Base-by-base conservation (phyloP, 1,284 basidiomycete species). In the Clitocybe nebularis region DNA sequence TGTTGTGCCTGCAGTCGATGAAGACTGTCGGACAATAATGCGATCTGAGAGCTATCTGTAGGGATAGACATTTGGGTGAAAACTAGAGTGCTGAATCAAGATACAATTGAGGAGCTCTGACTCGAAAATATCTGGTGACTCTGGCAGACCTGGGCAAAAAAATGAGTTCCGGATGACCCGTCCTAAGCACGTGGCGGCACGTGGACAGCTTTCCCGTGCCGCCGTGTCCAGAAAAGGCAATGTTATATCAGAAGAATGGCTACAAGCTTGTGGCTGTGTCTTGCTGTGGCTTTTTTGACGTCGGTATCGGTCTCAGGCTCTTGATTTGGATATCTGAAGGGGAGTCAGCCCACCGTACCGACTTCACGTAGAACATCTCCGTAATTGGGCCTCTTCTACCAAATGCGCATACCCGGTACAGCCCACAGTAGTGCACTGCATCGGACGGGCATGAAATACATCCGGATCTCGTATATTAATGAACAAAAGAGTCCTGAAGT, bases 381-480 rank as follows among this genome's bases (percentile, higher is more conserved):
- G 50, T 58, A 56, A 50, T 52, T 61, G 66, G 66, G 62, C 66
- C 64, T 56, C 48, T 61, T 58, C 55, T 61, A 49, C 66, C 66
- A 65, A 63, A 68, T 68, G 55, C 62, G 64, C 61, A 57, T 61
- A 58, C 51, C 55, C 56, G 56, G 64, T 63, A 64, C 63, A 66
- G 62, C 62, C 55, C 58, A 52, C 45, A 52, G 50, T 58, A 49
- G 39, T 57, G 61, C 63, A 68, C 61, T 59, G 64, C 66, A 63
- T 62, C 60, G 62, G 19, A 64, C 66, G 63, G 67, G 48, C 58
- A 63, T 65, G 57, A 57, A 63, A 61, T 58, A 59, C 63, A 56
- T 54, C 68, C 67, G 66, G 56, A 58, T 58, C 61, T 61, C 65
- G 55, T 67, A 66, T 64, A 66, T 66, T 59, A 63, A 56, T 53